These are phyloP conservation scores for Verticillium nubilum DNA, from an alignment of 2,329 filamentous ascomycete genomes.

Conservation along the genomic window DNA sequence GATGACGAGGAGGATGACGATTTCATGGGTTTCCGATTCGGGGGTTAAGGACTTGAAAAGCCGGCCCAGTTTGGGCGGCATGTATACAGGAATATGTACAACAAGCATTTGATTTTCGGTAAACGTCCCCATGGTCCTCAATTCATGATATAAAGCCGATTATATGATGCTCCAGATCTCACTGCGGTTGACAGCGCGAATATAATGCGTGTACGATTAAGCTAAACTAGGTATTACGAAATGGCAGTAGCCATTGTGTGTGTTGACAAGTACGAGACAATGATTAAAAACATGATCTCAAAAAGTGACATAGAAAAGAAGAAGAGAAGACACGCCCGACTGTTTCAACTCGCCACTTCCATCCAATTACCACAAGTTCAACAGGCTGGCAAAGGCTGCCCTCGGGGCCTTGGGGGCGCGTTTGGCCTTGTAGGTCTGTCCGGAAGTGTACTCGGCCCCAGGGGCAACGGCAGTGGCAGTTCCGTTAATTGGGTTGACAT, in stretches of 20 bases:
- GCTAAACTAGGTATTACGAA: neutral
- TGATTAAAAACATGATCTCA: neutral
- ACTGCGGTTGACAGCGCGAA: no score
- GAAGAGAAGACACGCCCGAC: neutral
- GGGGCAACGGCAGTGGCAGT: neutral
- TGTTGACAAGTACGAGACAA: neutral
- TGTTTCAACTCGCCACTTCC: neutral
- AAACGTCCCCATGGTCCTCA: no score
- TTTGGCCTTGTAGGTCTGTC: neutral
- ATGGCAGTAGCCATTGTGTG: neutral
- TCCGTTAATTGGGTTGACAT: neutral
- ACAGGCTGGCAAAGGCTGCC: neutral
- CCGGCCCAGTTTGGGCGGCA: neutral
- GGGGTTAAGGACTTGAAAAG: neutral
- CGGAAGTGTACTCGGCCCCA: neutral
- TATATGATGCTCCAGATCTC: no score
- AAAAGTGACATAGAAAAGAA: neutral
- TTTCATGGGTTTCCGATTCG: slow-evolving; percentile 53
- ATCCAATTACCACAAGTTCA: neutral
- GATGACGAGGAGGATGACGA: slow-evolving; percentile 40
- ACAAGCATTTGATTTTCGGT: neutral
- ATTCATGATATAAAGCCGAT: no score
- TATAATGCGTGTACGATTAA: neutral
- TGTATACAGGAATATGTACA: neutral
- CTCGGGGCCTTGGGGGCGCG: neutral